Base-by-base conservation (phyloP, 2,329 filamentous ascomycete species). In the Chalaropsis ovoidea region DNA sequence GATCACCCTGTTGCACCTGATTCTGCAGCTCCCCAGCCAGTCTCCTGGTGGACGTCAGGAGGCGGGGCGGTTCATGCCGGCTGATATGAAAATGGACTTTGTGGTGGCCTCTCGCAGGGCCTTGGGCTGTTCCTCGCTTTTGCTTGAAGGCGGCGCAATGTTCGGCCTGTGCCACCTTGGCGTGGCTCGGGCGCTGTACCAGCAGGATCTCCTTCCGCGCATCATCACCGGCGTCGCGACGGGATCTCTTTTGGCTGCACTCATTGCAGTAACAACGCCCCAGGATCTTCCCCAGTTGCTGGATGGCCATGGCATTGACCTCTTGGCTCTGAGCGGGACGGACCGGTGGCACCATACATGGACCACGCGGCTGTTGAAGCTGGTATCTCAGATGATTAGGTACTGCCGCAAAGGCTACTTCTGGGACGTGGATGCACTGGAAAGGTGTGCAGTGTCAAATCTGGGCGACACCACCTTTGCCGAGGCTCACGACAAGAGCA, bases 181-280 rank as follows among this genome's bases (percentile, higher is more conserved):
- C 6, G 90, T 96, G 5, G 89, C 95, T 47, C 95, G 93, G 73
- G 91, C 91, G 1, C 77, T 96, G 49, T 89, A 92, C 75, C 76
- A 91, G 43, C 83, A 88, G 35, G 89, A 89, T 0, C 77, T 96
- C 17, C 79, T 96, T 58, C 93, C 94, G 3, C 84, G 90, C 54
- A 95, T 96, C 70, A 92, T 97, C 70, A 90, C 90, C 0, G 93
- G 93, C 8, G 95, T 90, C 0, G 92, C 88, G 3, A 95, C 90
- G 0, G 93, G 93, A 15, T 93, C 92, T 8, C 77, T 96, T 71
- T 93, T 96, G 69, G 92, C 91, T 1, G 90, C 91, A 13, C 78
- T 96, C 35, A 89, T 97, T 1, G 88, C 89, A 4, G 88, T 94
- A 19, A 91, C 94, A 73, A 91, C 88, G 0, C 88, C 94, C 70